Evolutionary conservation across 1,139 yeast species (phyloP), one percentile per base, ranked within the genome.

Genomic region (Sugiyamaella neomexicana): DNA sequence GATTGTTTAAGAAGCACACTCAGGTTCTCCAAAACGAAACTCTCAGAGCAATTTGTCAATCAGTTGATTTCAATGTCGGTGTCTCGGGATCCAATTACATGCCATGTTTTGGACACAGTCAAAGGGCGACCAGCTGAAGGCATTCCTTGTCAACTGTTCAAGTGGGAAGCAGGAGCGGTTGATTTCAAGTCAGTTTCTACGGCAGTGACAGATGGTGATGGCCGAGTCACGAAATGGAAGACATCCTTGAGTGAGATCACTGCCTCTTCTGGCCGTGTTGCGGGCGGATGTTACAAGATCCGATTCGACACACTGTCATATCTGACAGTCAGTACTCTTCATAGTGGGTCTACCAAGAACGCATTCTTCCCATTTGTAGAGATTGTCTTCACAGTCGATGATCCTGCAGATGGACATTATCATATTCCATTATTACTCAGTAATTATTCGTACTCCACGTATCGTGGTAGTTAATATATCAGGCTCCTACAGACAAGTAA

Each of bases 41-140:
- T 20, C 25, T 20, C 5, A 20, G 5, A 20, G 5, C 25, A 20
- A 20, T 20, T 3, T 20, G 25, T 20, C 25, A n/a, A n/a, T n/a
- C n/a, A 20, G 25, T 20, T 20, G 25, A 20, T 20, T 20, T 20
- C 25, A 20, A 34, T 34, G 38, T n/a, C 38, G 36, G 25, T 36
- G 8, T 13, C 57, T 44, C 52, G 63, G 52, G 72, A 72, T 90
- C 45, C 56, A 31, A 81, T 90, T 49, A 89, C 97, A 6, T 89
- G 97, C 70, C 97, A 90, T 69, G 81, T 90, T 13, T 75, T 90
- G 39, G 96, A 90, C 64, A 89, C 97, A 5, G 82, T 86, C n/a
- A 71, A 77, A 10, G 97, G 97, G 0, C 78, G 75, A 58, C 97
- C 97, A 0, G 97, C 96, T 0, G 66, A 72, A 0, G 78, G 76